These are phyloP conservation scores for Pseudophaeomoniella oleicola DNA, from an alignment of 2,329 filamentous ascomycete species.

Conservation along the genomic window DNA sequence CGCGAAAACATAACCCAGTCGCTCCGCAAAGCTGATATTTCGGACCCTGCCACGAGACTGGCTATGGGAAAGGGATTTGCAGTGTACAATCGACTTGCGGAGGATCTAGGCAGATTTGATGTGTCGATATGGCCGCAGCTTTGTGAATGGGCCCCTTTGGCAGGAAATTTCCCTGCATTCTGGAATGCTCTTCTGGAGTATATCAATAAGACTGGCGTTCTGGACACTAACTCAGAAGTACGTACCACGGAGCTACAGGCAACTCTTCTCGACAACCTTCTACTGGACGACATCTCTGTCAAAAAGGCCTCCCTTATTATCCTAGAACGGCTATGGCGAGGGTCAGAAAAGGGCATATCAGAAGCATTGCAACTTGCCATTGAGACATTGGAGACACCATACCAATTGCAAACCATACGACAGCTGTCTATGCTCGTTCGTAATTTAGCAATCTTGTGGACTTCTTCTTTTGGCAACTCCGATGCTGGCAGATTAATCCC, in stretches of 20 bases:
- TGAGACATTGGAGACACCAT: slow-evolving; percentile 62
- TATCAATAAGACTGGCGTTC: slow-evolving; percentile 9
- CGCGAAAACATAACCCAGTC: slow-evolving; percentile 52
- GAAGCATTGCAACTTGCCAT: slow-evolving; percentile 51
- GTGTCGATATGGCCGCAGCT: slow-evolving; percentile 49
- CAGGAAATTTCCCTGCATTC: slow-evolving; percentile 51
- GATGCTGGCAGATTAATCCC: slow-evolving; percentile 63
- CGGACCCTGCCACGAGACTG: slow-evolving; percentile 53
- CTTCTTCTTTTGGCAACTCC: slow-evolving; percentile 39
- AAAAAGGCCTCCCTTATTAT: slow-evolving; percentile 60
- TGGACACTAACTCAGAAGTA: slow-evolving; percentile 31
- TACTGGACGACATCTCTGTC: slow-evolving; percentile 59
- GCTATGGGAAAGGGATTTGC: slow-evolving; percentile 62
- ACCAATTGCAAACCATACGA: slow-evolving; percentile 63
- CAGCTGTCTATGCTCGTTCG: slow-evolving; percentile 74
- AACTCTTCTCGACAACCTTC: slow-evolving; percentile 58
- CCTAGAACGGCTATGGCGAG: slow-evolving; percentile 45
- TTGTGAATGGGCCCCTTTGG: slow-evolving; percentile 50
- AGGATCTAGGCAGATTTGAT: slow-evolving; percentile 43
- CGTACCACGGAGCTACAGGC: slow-evolving; percentile 48
- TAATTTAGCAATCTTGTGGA: slow-evolving; percentile 55
- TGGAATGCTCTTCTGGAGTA: slow-evolving; percentile 36
- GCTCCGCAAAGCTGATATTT: slow-evolving; percentile 44
- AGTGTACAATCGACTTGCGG: slow-evolving; percentile 54
- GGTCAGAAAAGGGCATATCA: slow-evolving; percentile 26